These are phyloP conservation scores for Clitocybe nebularis DNA, from an alignment of 1,284 basidiomycete genomes.

Conservation along the genomic window DNA sequence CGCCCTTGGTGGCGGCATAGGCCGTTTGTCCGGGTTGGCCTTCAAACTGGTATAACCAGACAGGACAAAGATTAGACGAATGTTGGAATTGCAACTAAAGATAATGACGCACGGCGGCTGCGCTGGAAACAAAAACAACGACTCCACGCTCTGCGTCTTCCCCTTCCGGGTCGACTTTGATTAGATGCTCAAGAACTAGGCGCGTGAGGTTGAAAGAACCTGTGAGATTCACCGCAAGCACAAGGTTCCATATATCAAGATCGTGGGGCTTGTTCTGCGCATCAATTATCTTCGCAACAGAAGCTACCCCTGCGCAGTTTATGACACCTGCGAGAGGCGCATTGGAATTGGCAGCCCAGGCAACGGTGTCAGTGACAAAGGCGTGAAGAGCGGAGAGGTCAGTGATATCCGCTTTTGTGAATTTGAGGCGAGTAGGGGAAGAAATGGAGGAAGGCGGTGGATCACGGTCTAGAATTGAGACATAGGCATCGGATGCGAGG, in stretches of 20 bases:
- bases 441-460: slow-evolving; percentile 27
- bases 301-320: slow-evolving; percentile 50
- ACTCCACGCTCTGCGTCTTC: slow-evolving; percentile 50
- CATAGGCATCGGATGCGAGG: slow-evolving; percentile 34
- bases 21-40: slow-evolving; percentile 50
- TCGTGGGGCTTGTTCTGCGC: slow-evolving; percentile 42
- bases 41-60: slow-evolving; percentile 22
- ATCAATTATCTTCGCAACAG: slow-evolving; percentile 44
- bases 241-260: slow-evolving; percentile 49
- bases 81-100: not conserved
- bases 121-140: slow-evolving; percentile 51
- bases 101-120: slow-evolving; percentile 44
- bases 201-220: slow-evolving; percentile 56
- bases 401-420: slow-evolving; percentile 42
- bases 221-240: slow-evolving; percentile 47
- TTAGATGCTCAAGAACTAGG: slow-evolving; percentile 43
- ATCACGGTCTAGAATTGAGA: slow-evolving; percentile 43
- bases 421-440: slow-evolving; percentile 29
- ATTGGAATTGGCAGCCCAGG: slow-evolving; percentile 39
- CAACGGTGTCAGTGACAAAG: slow-evolving; percentile 36
- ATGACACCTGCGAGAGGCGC: slow-evolving; percentile 48
- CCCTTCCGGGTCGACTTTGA: slow-evolving; percentile 42
- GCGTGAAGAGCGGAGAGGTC: slow-evolving; percentile 29
- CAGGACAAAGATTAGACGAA: not conserved
- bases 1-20: slow-evolving; percentile 53